Conservation (phyloP, 2,329 filamentous ascomycete species). For the Neocatenulostroma microsporum region DNA sequence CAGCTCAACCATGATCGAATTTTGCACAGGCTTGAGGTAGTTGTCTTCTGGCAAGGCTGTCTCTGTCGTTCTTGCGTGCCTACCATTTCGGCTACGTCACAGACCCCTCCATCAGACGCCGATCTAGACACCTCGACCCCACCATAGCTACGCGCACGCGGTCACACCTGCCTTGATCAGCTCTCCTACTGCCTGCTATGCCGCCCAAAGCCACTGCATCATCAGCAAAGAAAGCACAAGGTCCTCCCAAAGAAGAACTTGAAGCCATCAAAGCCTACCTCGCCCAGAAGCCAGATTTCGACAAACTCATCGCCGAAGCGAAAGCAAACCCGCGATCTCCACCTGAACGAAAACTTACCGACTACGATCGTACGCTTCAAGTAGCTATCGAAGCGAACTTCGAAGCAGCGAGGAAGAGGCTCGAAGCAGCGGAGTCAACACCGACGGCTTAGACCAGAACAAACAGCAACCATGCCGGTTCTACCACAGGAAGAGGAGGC, state of each 20-base stretch:
- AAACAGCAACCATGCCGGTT: constrained; percentile 30
- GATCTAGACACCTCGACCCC: too few species aligned
- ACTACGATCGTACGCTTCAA: constrained; percentile 2
- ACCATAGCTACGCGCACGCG: too few species aligned
- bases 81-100: too few species aligned
- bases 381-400: not conserved
- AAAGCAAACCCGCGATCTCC: constrained; percentile 1
- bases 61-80: too few species aligned
- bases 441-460: constrained; percentile 1
- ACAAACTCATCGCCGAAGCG: constrained; percentile 22
- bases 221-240: not conserved
- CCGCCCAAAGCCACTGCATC: not conserved
- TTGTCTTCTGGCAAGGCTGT: too few species aligned
- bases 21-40: too few species aligned
- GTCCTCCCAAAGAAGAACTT: constrained; percentile 2
- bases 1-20: too few species aligned
- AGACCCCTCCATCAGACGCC: too few species aligned
- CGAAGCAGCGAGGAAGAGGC: not conserved
- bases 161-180: too few species aligned
- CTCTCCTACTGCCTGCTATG: too few species aligned
- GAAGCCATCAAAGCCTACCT: constrained; percentile 5
- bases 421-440: constrained; percentile 5
- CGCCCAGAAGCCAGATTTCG: constrained; percentile 19
- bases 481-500: constrained; percentile 35
- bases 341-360: not conserved